Percentiles rank a stretch among this genome's conserved stretches.
Evolutionary conservation across 176 grass and related monocot species (phyloP).

Genomic region (Lolium rigidum): DNA sequence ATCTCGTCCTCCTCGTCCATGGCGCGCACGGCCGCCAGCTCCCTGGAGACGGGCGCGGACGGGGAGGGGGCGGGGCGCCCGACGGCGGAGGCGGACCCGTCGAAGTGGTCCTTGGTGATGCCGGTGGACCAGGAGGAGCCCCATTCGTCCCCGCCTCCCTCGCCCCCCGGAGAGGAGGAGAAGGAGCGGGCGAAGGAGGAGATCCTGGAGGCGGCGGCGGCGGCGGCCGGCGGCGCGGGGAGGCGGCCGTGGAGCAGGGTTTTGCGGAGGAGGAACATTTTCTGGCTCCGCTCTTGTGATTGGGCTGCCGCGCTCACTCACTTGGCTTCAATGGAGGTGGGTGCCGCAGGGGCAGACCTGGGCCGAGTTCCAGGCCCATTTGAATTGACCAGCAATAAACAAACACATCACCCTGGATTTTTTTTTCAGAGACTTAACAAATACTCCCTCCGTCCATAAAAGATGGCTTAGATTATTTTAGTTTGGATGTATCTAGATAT

Average conservation of each 20-base stretch:
- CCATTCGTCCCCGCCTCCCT: slow-evolving; percentile 63
- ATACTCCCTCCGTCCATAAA: too few species aligned
- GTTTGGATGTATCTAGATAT: too few species aligned
- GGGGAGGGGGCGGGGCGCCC: slow-evolving; percentile 33
- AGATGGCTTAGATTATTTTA: too few species aligned
- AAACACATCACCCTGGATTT: too few species aligned
- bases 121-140: slow-evolving; percentile 85
- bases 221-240: slow-evolving; percentile 42
- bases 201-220: slow-evolving; percentile 35
- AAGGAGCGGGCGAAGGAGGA: slow-evolving; percentile 49
- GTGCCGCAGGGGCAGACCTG: not conserved
- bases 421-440: too few species aligned
- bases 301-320: slow-evolving; percentile 41
- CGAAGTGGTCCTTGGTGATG: slow-evolving; percentile 91
- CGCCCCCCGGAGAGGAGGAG: slow-evolving; percentile 33
- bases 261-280: slow-evolving; percentile 67
- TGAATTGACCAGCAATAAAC: not conserved
- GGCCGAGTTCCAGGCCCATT: slow-evolving; percentile 31
- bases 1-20: slow-evolving; percentile 74
- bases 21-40: slow-evolving; percentile 47
- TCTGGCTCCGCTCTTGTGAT: slow-evolving; percentile 26
- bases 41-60: slow-evolving; percentile 33
- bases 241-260: slow-evolving; percentile 69
- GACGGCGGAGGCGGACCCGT: slow-evolving; percentile 54
- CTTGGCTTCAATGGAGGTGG: slow-evolving; percentile 42